Conservation (phyloP, 2,329 filamentous ascomycete species). For the Gaeumannomyces tritici region DNA sequence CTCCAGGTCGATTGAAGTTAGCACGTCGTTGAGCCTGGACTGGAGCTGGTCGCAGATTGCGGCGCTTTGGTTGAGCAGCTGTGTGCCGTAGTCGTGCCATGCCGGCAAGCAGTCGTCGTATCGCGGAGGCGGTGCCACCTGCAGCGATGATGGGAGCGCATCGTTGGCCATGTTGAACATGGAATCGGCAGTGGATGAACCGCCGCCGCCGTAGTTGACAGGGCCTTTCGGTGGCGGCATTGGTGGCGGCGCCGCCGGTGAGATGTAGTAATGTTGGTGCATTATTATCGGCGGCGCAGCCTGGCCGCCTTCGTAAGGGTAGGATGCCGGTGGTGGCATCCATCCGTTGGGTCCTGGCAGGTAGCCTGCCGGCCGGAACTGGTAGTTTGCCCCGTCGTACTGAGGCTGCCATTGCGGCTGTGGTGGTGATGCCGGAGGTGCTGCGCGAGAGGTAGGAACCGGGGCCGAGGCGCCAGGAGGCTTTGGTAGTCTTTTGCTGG, state of each 20-base stretch:
- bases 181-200: slow-evolving; percentile 15
- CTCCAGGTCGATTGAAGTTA: slow-evolving; percentile 64
- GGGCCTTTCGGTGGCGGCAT: slow-evolving; percentile 7
- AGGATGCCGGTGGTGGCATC: slow-evolving; percentile 4
- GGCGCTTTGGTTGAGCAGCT: slow-evolving; percentile 34
- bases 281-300: slow-evolving; percentile 33
- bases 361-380: slow-evolving; percentile 16
- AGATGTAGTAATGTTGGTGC: slow-evolving; percentile 42
- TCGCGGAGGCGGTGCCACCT: slow-evolving; percentile 18
- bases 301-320: not conserved
- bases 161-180: slow-evolving; percentile 32
- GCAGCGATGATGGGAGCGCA: slow-evolving; percentile 19
- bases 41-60: slow-evolving; percentile 50
- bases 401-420: slow-evolving; percentile 1
- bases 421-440: not conserved
- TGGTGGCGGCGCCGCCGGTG: slow-evolving; percentile 12
- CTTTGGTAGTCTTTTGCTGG: not conserved
- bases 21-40: slow-evolving; percentile 54
- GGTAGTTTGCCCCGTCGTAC: not conserved
- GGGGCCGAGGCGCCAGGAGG: not conserved
- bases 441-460: not conserved
- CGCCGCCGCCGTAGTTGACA: slow-evolving; percentile 3
- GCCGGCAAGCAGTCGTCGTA: slow-evolving; percentile 31
- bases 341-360: slow-evolving; percentile 16
- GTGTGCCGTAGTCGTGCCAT: slow-evolving; percentile 31